These are phyloP conservation scores for Austroboletus niveus DNA, from an alignment of 1,284 basidiomycete species.

Conservation along the genomic window DNA sequence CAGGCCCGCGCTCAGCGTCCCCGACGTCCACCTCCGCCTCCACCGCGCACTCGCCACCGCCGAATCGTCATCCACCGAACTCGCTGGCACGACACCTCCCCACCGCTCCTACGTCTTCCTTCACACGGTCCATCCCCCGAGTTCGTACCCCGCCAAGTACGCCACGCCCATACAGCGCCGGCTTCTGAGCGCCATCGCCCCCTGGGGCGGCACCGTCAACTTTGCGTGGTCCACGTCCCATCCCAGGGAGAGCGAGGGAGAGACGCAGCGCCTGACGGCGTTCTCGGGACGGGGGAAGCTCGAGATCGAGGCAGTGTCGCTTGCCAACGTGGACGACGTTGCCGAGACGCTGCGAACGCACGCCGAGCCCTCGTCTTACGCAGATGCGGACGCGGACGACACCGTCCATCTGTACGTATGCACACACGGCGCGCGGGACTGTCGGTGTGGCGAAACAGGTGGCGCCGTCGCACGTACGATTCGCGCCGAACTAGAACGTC, in stretches of 20 bases:
- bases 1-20: background rate
- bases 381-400: background rate
- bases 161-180: constrained; percentile 51
- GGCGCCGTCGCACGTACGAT: constrained; percentile 45
- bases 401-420: constrained; percentile 66
- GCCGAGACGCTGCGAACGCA: constrained; percentile 39
- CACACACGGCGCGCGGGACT: constrained; percentile 69
- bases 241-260: constrained; percentile 6
- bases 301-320: constrained; percentile 46
- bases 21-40: too few relatives aligned
- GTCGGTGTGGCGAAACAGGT: constrained; percentile 71
- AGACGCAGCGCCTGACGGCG: constrained; percentile 43
- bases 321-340: constrained; percentile 49
- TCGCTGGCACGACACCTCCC: constrained; percentile 44
- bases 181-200: constrained; percentile 42
- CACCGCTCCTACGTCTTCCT: constrained; percentile 61
- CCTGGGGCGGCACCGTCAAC: constrained; percentile 58
- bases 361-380: constrained; percentile 9
- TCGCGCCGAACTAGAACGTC: constrained; percentile 40
- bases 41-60: background rate
- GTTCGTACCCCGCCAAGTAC: constrained; percentile 47
- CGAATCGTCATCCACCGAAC: background rate
- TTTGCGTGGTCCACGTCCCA: constrained; percentile 49
- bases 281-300: constrained; percentile 51
- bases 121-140: constrained; percentile 48